phyloP scores from a whole-genome alignment of 164 flowering plant genomes.

The Aristolochia californica region DNA sequence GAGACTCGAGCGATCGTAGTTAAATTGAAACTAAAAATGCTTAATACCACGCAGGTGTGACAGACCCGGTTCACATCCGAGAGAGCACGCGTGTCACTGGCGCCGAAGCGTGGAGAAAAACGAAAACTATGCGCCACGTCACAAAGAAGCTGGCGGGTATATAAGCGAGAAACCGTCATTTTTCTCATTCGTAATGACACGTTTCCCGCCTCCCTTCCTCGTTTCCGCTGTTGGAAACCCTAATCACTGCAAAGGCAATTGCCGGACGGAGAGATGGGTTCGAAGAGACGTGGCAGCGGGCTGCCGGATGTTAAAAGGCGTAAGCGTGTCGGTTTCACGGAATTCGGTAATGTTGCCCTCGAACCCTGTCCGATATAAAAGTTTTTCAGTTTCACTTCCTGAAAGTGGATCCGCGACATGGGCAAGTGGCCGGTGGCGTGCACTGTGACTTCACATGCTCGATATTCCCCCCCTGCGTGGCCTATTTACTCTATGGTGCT shows the following conservation, averaged over 20 bases:
- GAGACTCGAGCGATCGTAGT: too few relatives aligned
- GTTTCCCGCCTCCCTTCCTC: constrained; percentile 4
- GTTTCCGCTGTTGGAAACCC: not conserved
- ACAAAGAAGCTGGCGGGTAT: not conserved
- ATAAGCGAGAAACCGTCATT: not conserved
- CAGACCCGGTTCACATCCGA: too few relatives aligned
- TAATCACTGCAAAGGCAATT: not conserved
- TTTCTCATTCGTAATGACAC: not conserved
- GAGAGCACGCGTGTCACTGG: too few relatives aligned
- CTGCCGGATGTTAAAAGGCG: constrained; percentile 44
- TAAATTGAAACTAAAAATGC: too few relatives aligned
- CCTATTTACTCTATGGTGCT: too few relatives aligned
- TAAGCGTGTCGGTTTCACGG: constrained; percentile 55
- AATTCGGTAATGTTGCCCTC: constrained; percentile 25
- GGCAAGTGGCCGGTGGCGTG: too few relatives aligned
- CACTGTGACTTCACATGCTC: too few relatives aligned
- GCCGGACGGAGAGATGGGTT: not conserved
- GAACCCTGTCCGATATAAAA: not conserved
- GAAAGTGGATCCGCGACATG: too few relatives aligned
- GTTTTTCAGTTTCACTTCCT: not conserved
- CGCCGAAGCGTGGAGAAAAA: too few relatives aligned
- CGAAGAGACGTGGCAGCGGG: constrained; percentile 10
- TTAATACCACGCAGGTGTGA: too few relatives aligned
- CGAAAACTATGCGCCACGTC: not conserved
- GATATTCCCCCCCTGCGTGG: too few relatives aligned